Percentiles rank a stretch among this genome's conserved stretches.
Conservation (phyloP, 2,329 filamentous ascomycete species). For the Plectosphaerella sp. region DNA sequence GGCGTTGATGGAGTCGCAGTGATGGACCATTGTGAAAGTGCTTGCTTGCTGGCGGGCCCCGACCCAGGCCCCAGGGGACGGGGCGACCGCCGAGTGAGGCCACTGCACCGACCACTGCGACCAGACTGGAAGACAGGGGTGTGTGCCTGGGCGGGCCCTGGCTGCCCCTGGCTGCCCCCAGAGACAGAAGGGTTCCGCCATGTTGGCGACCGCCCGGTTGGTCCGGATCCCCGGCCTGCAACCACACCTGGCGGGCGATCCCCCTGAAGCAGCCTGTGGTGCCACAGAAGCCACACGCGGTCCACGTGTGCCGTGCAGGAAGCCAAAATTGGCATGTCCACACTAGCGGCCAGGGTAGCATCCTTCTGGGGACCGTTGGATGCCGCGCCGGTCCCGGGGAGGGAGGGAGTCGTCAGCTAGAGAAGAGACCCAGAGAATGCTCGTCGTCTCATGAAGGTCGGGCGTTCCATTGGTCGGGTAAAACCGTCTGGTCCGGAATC, state of each 20-base stretch:
- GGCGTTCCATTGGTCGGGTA: too few species aligned
- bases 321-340: conserved; percentile 1
- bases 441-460: too few species aligned
- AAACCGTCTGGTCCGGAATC: neutral
- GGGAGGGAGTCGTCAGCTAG: too few species aligned
- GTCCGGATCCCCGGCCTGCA: neutral
- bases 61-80: neutral
- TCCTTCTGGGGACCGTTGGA: too few species aligned
- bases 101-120: neutral
- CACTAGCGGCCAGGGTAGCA: neutral
- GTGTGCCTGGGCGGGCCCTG: neutral
- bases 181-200: conserved; percentile 1
- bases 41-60: neutral
- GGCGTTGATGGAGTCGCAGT: too few species aligned
- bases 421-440: too few species aligned
- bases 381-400: too few species aligned
- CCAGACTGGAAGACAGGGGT: neutral
- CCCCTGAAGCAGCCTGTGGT: neutral
- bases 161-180: neutral
- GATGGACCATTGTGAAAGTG: neutral
- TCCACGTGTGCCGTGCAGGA: conserved; percentile 3
- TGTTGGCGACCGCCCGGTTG: conserved; percentile 2
- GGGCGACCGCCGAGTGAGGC: neutral
- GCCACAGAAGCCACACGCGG: conserved; percentile 3
- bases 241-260: neutral